A percentile compares a stretch with the other conserved stretches of the same genome.
phyloP scores from a whole-genome alignment of 106 monocot genomes.

The Ottelia alismoides region DNA sequence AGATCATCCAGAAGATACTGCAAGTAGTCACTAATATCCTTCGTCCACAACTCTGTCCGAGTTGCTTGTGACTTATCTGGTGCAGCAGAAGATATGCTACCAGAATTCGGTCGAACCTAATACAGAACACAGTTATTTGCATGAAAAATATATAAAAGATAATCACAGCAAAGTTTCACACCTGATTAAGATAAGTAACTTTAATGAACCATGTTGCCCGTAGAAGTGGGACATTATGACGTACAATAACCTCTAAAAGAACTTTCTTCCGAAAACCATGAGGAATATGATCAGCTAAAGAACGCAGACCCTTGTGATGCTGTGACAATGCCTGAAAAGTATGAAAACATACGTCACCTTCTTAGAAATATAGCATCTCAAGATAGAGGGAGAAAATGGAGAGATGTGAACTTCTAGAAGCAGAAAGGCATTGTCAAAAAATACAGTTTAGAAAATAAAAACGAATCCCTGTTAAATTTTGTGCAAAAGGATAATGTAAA shows the following conservation, averaged over 20 bases:
- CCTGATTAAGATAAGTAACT: constrained; percentile 98
- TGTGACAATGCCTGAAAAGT: constrained; percentile 90
- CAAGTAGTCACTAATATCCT: constrained; percentile 81
- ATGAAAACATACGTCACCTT: too few species aligned
- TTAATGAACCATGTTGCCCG: constrained; percentile 97
- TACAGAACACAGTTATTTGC: not conserved
- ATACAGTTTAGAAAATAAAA: too few species aligned
- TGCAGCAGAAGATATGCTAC: constrained; percentile 32
- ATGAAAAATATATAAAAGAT: too few species aligned
- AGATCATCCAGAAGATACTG: constrained; percentile 83
- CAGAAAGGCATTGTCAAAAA: too few species aligned
- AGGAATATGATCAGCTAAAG: constrained; percentile 88
- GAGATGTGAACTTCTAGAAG: too few species aligned
- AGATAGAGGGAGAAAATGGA: too few species aligned
- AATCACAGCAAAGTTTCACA: constrained; percentile 1
- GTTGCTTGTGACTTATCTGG: constrained; percentile 63
- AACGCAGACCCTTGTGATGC: constrained; percentile 58
- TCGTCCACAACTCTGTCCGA: constrained; percentile 82
- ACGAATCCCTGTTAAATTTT: too few species aligned
- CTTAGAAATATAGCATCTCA: too few species aligned
- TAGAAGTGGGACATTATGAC: constrained; percentile 75
- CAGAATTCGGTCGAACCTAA: constrained; percentile 44
- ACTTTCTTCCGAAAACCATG: constrained; percentile 88
- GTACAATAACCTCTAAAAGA: constrained; percentile 86
- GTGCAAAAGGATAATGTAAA: too few species aligned